Evolutionary conservation across 108 stramenopile species (phyloP).

Genomic region (Skeletonema costatum): DNA sequence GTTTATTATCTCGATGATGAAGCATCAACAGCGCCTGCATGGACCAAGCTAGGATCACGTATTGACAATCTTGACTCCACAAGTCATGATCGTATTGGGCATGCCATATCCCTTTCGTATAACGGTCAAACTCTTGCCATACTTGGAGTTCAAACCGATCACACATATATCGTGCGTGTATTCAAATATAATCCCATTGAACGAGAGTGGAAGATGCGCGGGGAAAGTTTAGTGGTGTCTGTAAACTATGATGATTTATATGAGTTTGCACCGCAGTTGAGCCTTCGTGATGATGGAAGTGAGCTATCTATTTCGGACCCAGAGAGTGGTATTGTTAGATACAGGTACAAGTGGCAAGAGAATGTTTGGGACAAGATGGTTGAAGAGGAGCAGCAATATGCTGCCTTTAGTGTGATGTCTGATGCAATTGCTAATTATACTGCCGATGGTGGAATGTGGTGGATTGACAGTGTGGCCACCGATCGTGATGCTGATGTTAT

Average conservation of each 20-base stretch:
- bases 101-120: not conserved
- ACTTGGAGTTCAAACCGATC: constrained; percentile 7
- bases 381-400: not conserved
- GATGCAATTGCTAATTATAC: not conserved
- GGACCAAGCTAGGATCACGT: constrained; percentile 13
- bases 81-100: not conserved
- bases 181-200: not conserved
- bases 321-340: constrained; percentile 2
- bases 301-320: constrained; percentile 4
- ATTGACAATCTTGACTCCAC: constrained; percentile 4
- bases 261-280: constrained; percentile 7
- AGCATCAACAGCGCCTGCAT: not conserved
- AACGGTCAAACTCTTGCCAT: constrained; percentile 10
- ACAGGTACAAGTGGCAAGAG: constrained; percentile 5
- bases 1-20: constrained; percentile 5
- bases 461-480: constrained; percentile 9
- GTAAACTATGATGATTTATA: constrained; percentile 6
- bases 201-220: not conserved
- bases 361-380: not conserved
- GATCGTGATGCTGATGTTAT: constrained; percentile 9
- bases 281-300: not conserved
- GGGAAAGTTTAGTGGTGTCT: not conserved
- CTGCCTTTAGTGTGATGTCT: not conserved
- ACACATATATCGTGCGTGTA: constrained; percentile 7
- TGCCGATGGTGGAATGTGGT: constrained; percentile 2